Percentiles rank a stretch among this genome's conserved stretches.
Evolutionary conservation across 2,329 filamentous ascomycete species (phyloP).

Genomic region (Botrytis deweyae): DNA sequence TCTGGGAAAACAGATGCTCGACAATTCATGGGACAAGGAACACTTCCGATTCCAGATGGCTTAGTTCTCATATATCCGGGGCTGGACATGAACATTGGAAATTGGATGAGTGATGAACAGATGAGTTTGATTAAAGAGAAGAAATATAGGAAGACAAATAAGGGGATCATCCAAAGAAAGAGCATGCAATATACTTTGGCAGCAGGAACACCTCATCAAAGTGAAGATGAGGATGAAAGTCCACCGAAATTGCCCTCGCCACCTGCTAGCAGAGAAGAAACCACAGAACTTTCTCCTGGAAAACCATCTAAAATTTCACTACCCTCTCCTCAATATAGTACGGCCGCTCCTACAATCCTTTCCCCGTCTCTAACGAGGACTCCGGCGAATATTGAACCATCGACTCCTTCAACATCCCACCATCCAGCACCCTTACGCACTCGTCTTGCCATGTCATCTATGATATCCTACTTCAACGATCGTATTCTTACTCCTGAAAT

Average conservation of each 20-base stretch:
- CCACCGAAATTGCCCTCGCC: slow-evolving; percentile 40
- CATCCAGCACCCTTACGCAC: slow-evolving; percentile 67
- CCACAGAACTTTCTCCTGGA: neutral
- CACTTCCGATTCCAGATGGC: slow-evolving; percentile 74
- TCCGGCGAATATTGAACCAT: slow-evolving; percentile 15
- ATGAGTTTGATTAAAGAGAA: slow-evolving; percentile 91
- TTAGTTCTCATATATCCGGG: slow-evolving; percentile 85
- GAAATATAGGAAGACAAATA: slow-evolving; percentile 73
- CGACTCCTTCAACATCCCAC: slow-evolving; percentile 44
- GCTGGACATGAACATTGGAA: slow-evolving; percentile 95
- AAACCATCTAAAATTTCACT: neutral
- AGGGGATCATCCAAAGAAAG: slow-evolving; percentile 76
- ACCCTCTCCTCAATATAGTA: slow-evolving; percentile 25
- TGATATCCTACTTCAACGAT: slow-evolving; percentile 98
- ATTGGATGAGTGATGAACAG: slow-evolving; percentile 99
- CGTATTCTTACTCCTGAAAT: slow-evolving; percentile 93
- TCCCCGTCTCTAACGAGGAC: slow-evolving; percentile 25
- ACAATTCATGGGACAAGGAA: slow-evolving; percentile 54
- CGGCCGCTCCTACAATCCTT: slow-evolving; percentile 30
- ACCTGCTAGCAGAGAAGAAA: slow-evolving; percentile 9
- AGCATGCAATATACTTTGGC: slow-evolving; percentile 84
- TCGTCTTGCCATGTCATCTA: slow-evolving; percentile 89
- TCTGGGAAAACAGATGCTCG: slow-evolving; percentile 58
- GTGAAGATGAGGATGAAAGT: slow-evolving; percentile 63
- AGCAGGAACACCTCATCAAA: slow-evolving; percentile 78